Percentiles rank a stretch among this genome's conserved stretches.
Conservation (phyloP, 208 protist species). For the Leishmania turanica region DNA sequence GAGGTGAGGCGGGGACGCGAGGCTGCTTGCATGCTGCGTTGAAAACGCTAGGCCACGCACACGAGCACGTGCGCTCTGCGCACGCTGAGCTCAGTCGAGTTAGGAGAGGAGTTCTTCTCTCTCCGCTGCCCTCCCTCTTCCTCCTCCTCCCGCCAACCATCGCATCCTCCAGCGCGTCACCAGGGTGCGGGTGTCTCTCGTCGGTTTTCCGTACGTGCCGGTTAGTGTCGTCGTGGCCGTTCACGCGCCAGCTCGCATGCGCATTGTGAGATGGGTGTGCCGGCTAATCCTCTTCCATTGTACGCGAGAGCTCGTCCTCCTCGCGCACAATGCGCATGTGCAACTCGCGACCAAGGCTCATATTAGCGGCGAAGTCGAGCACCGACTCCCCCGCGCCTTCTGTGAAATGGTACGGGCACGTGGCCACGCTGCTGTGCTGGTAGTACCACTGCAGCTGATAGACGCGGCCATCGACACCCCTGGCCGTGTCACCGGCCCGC, state of each 20-base stretch:
- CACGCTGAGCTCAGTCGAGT: slow-evolving; percentile 7
- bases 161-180: not conserved
- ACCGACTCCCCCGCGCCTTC: slow-evolving; percentile 42
- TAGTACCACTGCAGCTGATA: slow-evolving; percentile 61
- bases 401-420: slow-evolving; percentile 66
- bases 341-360: slow-evolving; percentile 51
- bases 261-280: not conserved
- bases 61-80: not conserved
- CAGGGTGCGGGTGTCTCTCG: not conserved
- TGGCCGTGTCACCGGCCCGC: slow-evolving; percentile 37
- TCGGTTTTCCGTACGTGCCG: not conserved
- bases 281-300: slow-evolving; percentile 7
- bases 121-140: not conserved
- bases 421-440: slow-evolving; percentile 47
- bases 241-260: not conserved
- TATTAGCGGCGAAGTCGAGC: slow-evolving; percentile 56
- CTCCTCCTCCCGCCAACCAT: not conserved
- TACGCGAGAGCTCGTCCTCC: slow-evolving; percentile 7
- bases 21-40: not conserved
- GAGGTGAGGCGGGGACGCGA: not conserved
- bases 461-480: slow-evolving; percentile 23
- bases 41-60: not conserved
- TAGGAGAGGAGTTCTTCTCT: not conserved
- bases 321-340: slow-evolving; percentile 41
- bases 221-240: not conserved